A percentile compares a stretch with the other conserved stretches of the same genome.
phyloP scores from a whole-genome alignment of 495 filamentous ascomycete species.

The Tuber melanosporum region DNA sequence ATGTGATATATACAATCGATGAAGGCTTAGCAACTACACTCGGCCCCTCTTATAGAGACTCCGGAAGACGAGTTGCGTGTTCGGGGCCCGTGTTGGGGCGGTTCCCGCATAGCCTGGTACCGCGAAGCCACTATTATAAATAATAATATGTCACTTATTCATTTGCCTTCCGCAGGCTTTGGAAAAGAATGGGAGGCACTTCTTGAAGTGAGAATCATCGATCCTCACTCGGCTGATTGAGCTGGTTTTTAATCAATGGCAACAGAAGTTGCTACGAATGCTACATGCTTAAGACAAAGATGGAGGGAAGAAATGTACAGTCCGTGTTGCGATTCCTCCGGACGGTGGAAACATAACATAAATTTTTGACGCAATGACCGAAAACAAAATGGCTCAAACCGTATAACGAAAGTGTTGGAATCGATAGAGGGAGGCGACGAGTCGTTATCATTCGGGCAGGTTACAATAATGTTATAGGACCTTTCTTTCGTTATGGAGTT shows the following conservation, averaged over 20 bases:
- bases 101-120: no score
- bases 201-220: background rate
- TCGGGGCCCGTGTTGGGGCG: no score
- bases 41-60: no score
- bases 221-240: background rate
- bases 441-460: no score
- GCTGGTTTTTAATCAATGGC: background rate
- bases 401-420: background rate
- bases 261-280: background rate
- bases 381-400: background rate
- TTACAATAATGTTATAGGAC: no score
- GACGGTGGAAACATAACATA: background rate
- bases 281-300: background rate
- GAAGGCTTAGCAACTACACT: background rate
- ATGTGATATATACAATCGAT: background rate
- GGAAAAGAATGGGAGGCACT: no score
- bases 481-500: no score
- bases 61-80: no score
- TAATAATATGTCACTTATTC: no score
- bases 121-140: no score
- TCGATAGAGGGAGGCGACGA: no score
- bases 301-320: background rate
- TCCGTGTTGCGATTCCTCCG: background rate
- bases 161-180: no score
- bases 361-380: background rate